Evolutionary conservation across 2,329 filamentous ascomycete genomes (phyloP).

Genomic region (Penicillium sp.): DNA sequence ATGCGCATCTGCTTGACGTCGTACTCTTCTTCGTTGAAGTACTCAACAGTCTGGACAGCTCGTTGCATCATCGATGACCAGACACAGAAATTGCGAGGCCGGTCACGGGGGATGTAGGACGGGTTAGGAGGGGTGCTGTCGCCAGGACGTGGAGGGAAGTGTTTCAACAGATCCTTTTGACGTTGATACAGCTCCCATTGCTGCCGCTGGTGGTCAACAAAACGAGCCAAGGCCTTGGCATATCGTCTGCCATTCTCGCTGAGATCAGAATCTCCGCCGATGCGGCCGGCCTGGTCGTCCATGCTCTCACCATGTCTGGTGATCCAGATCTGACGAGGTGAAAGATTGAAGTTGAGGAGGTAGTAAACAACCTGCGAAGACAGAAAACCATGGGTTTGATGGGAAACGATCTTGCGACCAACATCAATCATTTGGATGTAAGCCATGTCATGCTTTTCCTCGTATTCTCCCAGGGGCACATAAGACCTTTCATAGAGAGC

Average conservation of each 20-base stretch:
- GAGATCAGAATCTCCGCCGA: slow-evolving; percentile 84
- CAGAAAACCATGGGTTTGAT: slow-evolving; percentile 87
- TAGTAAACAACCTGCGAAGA: slow-evolving; percentile 92
- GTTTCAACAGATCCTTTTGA: slow-evolving; percentile 69
- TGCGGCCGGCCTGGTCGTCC: slow-evolving; percentile 83
- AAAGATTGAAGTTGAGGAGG: slow-evolving; percentile 92
- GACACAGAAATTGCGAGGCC: slow-evolving; percentile 86
- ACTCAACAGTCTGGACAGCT: slow-evolving; percentile 80
- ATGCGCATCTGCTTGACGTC: slow-evolving; percentile 97
- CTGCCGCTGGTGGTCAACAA: slow-evolving; percentile 75
- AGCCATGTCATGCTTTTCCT: slow-evolving; percentile 85
- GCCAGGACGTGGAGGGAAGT: slow-evolving; percentile 85
- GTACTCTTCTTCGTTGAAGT: slow-evolving; percentile 93
- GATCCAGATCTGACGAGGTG: slow-evolving; percentile 96
- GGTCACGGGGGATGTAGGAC: slow-evolving; percentile 59
- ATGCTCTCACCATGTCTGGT: slow-evolving; percentile 88
- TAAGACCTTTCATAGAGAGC: slow-evolving; percentile 93
- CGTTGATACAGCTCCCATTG: slow-evolving; percentile 82
- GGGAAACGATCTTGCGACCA: slow-evolving; percentile 86
- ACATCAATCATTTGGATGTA: slow-evolving; percentile 99
- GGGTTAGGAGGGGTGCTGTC: slow-evolving; percentile 95
- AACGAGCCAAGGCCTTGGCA: slow-evolving; percentile 72
- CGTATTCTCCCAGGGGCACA: slow-evolving; percentile 81
- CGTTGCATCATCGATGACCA: slow-evolving; percentile 98
- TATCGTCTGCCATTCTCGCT: slow-evolving; percentile 78